Base-by-base conservation (phyloP, 768 basidiomycete species). In the Kwoniella newhampshirensis region DNA sequence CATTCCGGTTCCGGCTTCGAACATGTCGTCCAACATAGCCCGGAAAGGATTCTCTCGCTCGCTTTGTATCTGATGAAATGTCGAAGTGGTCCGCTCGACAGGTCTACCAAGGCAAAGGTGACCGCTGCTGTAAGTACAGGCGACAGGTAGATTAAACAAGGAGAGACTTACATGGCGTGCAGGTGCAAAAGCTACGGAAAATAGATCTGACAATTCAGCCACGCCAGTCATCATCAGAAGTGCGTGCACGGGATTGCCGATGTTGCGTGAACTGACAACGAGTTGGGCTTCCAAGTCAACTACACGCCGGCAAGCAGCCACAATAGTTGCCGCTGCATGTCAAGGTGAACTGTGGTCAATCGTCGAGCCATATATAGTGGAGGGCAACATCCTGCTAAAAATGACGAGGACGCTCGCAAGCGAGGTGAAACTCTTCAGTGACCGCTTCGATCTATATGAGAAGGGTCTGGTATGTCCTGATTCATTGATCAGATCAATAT, bases 371-470 rank as follows among this genome's bases (percentile, higher is more conserved):
- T n/a, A 44, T 17, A 18, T 40, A 7, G 26, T 45, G 0, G 21
- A 28, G 15, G 25, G 15, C 12, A 5, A 12, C 15, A 37, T 51
- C 0, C 37, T 62, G 13, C 20, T 36, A 7, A 36, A 46, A 13
- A 6, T 58, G 1, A 11, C 42, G 12, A 43, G 40, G 3, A 21
- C 17, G 6, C 48, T 61, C 27, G 35, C 4, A n/a, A 9, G 35
- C n/a, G 62, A 60, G 8, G 32, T 59, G 2, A 41, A 45, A 1
- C 39, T 37, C 1, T 39, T 68, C 3, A 50, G 27, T 4, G 59
- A 57, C 20, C 58, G 67, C 5, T 64, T 69, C 28, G 67, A 63
- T 30, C 36, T 71, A 35, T 57, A 53, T 18, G 64, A 71, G 50
- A 71, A 68, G 41, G 67, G 70, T 1, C 39, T 71, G 40, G 67